phyloP scores from a whole-genome alignment of 495 filamentous ascomycete species.

The Aspergillus leporis region DNA sequence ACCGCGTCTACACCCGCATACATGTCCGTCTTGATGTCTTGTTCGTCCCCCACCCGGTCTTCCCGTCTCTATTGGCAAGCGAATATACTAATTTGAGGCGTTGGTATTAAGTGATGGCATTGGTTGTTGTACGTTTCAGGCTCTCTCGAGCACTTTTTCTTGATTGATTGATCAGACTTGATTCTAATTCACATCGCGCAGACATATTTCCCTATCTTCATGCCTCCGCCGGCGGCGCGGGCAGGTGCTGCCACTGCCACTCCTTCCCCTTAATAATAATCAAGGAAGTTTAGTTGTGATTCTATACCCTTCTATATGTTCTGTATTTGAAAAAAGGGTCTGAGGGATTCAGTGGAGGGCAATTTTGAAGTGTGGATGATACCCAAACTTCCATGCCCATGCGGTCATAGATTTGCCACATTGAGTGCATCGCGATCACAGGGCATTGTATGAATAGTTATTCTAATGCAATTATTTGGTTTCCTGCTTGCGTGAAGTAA shows the following conservation, averaged over 20 bases:
- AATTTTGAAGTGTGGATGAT: not conserved
- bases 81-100: conserved; percentile 19
- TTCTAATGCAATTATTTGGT: not conserved
- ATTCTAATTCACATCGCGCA: conserved; percentile 28
- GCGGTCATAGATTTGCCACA: conserved; percentile 1
- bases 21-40: conserved; percentile 81
- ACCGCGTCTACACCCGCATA: conserved; percentile 72
- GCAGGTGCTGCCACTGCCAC: conserved; percentile 45
- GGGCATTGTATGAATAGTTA: conserved; percentile 2
- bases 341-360: not conserved
- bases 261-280: conserved; percentile 36
- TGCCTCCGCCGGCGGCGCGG: conserved; percentile 56
- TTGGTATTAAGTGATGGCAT: conserved; percentile 65
- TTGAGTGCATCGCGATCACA: not conserved
- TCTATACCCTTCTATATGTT: not conserved
- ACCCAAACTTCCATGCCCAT: not conserved
- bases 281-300: conserved; percentile 16
- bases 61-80: conserved; percentile 1
- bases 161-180: not conserved
- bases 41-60: conserved; percentile 54
- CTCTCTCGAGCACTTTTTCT: not conserved
- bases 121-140: conserved; percentile 60
- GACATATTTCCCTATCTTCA: conserved; percentile 84
- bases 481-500: not conserved
- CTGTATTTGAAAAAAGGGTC: not conserved